Base-by-base conservation (phyloP, 305 asterid species). In the Ilex paraguariensis region DNA sequence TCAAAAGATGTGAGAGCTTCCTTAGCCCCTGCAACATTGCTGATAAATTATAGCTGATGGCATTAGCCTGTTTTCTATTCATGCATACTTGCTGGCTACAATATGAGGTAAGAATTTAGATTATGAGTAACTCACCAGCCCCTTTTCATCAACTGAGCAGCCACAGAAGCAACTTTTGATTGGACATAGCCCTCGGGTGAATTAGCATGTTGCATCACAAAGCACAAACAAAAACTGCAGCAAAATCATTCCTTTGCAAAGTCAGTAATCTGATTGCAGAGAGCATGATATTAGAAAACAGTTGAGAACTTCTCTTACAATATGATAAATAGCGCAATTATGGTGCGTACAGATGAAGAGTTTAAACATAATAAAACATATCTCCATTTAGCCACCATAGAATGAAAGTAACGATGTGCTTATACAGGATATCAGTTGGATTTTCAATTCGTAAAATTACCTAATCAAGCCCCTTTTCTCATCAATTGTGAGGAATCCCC, bases 111-210 rank as follows among this genome's bases (percentile, higher is more conserved):
- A 56, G 57, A 69, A 13, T 52, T 68, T 53, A 66, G 62, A 60
- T 73, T 46, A 66, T 52, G 49, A 60, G 64, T 61, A 68, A 82
- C 91, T 77, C 75, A 87, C 98, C 98, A 90, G 54, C 98, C 97
- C 74, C 97, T 77, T 84, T 92, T 92, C 73, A 92, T 75, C 81
- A 92, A 75, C 74, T 92, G 98, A 63, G 96, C 87, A 77, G 90
- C 96, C 72, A 84, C 96, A 13, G 97, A 85, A 44, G 90, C 95
- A 71, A 90, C 94, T 81, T 92, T 92, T 50, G 74, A 68, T 60
- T 70, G 83, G 72, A 90, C 98, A 75, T 84, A 92, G 59, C 96
- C 94, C 79, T 92, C 97, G 4, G 78, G 79, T 61, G 84, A 84
- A 61, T 67, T 74, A 57, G 97, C 90, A 70, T 89, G 77, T 77